Percentiles rank a stretch among this genome's conserved stretches.
phyloP scores from a whole-genome alignment of 1,284 basidiomycete species.

The Sphagnurus paluster region DNA sequence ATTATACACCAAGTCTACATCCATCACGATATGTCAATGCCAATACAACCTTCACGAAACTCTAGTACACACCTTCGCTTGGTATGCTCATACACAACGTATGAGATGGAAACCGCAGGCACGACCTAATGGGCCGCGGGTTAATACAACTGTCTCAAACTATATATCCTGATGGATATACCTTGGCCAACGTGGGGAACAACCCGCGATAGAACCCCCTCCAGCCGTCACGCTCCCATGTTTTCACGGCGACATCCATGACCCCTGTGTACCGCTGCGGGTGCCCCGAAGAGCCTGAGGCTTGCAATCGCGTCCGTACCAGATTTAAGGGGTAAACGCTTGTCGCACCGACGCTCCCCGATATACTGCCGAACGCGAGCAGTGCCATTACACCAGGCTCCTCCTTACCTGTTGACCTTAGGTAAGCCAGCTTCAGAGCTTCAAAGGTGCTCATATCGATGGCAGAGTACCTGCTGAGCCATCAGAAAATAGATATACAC shows the following conservation, averaged over 20 bases:
- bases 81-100: conserved; percentile 85
- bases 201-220: conserved; percentile 94
- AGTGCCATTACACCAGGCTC: conserved; percentile 84
- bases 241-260: conserved; percentile 82
- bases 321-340: conserved; percentile 93
- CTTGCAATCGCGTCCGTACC: conserved; percentile 92
- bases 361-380: conserved; percentile 86
- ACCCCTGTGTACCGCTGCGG: conserved; percentile 89
- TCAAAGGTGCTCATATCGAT: conserved; percentile 97
- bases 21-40: not conserved
- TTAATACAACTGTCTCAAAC: not conserved
- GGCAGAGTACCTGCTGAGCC: conserved; percentile 64
- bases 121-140: conserved; percentile 64
- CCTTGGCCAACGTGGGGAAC: conserved; percentile 90
- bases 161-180: conserved; percentile 25
- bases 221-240: conserved; percentile 87
- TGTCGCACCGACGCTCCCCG: conserved; percentile 89
- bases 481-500: conserved; percentile 7
- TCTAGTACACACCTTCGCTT: conserved; percentile 63
- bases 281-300: conserved; percentile 92
- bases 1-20: conserved; percentile 43
- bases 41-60: too few species aligned
- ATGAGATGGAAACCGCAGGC: conserved; percentile 92
- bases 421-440: conserved; percentile 83
- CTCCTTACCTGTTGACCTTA: conserved; percentile 76